Conservation (phyloP, 2,329 filamentous ascomycete genomes). For the Fusarium incarnatum region DNA sequence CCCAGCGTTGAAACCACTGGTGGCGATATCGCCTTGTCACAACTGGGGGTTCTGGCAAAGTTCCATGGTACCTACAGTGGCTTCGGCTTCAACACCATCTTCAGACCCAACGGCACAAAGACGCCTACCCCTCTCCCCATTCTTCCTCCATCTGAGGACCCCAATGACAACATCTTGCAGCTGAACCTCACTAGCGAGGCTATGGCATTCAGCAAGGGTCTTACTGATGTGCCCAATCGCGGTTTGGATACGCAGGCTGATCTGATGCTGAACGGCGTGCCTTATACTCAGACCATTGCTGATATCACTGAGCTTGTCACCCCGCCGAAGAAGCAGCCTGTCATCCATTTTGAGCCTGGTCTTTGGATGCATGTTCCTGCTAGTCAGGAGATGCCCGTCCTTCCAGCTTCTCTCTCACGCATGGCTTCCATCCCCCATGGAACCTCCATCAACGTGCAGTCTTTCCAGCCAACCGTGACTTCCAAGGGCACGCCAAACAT, state of each 20-base stretch:
- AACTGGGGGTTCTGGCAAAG: conserved; percentile 39
- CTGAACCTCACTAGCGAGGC: conserved; percentile 55
- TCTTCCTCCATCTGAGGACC: conserved; percentile 19
- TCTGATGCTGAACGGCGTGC: conserved; percentile 52
- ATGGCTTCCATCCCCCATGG: conserved; percentile 59
- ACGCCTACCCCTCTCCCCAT: conserved; percentile 33
- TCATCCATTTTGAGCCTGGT: conserved; percentile 57
- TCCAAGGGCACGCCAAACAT: conserved; percentile 38
- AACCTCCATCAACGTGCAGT: conserved; percentile 57
- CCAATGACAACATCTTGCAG: conserved; percentile 51
- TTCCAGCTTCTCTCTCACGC: conserved; percentile 47
- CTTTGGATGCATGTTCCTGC: conserved; percentile 55
- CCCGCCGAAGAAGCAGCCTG: conserved; percentile 36
- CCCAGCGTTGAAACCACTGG: conserved; percentile 6
- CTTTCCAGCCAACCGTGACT: conserved; percentile 38
- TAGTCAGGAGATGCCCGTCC: conserved; percentile 37
- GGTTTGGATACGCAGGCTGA: conserved; percentile 50
- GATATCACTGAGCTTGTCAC: conserved; percentile 48
- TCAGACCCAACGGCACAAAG: conserved; percentile 49
- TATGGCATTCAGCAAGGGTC: conserved; percentile 46
- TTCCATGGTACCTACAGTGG: conserved; percentile 50
- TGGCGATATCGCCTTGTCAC: conserved; percentile 18
- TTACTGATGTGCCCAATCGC: conserved; percentile 55
- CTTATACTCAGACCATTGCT: conserved; percentile 52
- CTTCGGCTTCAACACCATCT: conserved; percentile 54